phyloP scores from a whole-genome alignment of 371 early-diverging fungal species.

The Haplosporangium sp. region DNA sequence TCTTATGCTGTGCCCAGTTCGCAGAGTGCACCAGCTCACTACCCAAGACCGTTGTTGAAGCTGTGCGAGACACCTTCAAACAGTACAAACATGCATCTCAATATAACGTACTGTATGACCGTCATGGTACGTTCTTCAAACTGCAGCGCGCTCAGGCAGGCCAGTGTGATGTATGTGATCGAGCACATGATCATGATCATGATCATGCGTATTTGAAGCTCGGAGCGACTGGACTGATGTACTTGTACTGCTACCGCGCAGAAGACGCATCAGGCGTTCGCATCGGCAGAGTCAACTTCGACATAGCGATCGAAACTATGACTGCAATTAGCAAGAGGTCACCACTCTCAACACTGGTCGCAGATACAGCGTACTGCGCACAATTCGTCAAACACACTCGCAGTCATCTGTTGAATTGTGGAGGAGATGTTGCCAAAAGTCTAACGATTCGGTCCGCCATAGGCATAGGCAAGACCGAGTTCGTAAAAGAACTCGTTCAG shows the following conservation, averaged over 20 bases:
- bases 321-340: not conserved
- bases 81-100: no score
- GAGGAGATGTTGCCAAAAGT: no score
- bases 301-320: not conserved
- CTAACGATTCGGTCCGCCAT: constrained; percentile 16
- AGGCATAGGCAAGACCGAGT: constrained; percentile 8
- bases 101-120: not conserved
- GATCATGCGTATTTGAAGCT: constrained; percentile 10
- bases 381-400: not conserved
- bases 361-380: not conserved
- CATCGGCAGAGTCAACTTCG: not conserved
- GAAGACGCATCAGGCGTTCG: not conserved
- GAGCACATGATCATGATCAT: not conserved
- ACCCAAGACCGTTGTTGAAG: no score
- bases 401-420: no score
- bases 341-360: not conserved
- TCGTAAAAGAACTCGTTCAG: not conserved
- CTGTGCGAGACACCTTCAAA: no score
- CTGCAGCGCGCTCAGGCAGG: not conserved
- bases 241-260: constrained; percentile 10
- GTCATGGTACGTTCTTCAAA: not conserved
- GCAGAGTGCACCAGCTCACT: no score
- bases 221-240: not conserved
- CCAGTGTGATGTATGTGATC: constrained; percentile 10
- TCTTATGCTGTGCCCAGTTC: no score